Evolutionary conservation across 768 basidiomycete genomes (phyloP), one percentile per base, ranked within the genome.

Genomic region (Tephrocybe sp.): DNA sequence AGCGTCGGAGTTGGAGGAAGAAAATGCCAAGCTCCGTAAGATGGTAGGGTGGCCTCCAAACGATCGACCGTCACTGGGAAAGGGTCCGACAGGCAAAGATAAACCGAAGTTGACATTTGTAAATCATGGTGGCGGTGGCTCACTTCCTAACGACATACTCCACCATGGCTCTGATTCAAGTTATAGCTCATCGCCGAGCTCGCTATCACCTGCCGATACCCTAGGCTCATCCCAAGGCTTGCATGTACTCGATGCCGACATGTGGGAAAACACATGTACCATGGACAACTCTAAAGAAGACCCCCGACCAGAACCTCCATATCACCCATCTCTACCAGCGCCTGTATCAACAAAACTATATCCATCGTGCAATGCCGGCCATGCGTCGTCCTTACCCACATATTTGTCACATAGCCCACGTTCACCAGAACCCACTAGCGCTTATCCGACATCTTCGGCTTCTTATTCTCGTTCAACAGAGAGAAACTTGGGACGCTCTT

Each of bases 11-110:
- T 79, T 94, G 36, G 91, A 94, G 69, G 83, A 84, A 53, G 91
- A 94, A 72, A 93, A 92, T 62, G 73, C 72, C 37, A 79, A 75
- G 57, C 76, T 94, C 42, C 82, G 91, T 37, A 79, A 82, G 41
- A 79, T 82, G 18, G 75, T 92, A 49, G 82, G 79, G 58, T 70
- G 93, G 21, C 86, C 88, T 0, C 86, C 86, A 18, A 84, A 88
- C 52, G 80, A 77, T 61, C 76, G 90, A 56, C 78, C 80, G 15
- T 68, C 83, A 2, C 75, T 93, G 42, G 91, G 90, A 38, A 90
- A 83, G 69, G 90, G 90, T 40, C 91, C 90, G 22, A 93, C 90
- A 0, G 90, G 90, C 27, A 90, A 91, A 66, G 90, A 92, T 64
- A 91, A 82, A 61, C 84, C 86, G 42, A 88, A 76, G 58, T 5